Evolutionary conservation across 371 early-diverging fungal genomes (phyloP), one percentile per base, ranked within the genome.

Genomic region (Circinella umbellata): DNA sequence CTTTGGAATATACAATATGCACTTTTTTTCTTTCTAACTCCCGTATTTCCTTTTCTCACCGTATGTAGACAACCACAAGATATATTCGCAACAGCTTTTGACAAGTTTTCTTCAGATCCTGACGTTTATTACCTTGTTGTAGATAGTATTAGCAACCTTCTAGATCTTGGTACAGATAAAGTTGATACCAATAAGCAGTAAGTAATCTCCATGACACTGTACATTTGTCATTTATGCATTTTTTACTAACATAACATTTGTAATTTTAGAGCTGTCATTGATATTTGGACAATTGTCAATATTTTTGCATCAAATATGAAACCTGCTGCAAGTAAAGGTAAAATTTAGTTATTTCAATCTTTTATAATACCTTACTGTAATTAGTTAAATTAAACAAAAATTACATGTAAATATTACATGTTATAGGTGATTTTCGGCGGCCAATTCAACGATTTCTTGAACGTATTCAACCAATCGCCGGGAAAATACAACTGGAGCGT

Each of bases 381-480:
- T 27, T 27, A 27, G 2, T 27, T 27, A 27, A 27, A 27, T 27
- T 27, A 27, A 27, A 27, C 27, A 27, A 27, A 27, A 27, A 27
- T 27, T 27, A 27, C 2, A 27, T 27, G 27, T 27, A 27, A 27
- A 27, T 27, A 27, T 27, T 64, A 64, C 34, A 15, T 15, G 27
- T n/a, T 42, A 13, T 48, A 64, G 51, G 35, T 34, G 51, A 64
- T 18, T 57, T 57, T 9, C 59, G 78, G 66, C 57, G 75, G 64
- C 74, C 74, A 11, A 37, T 82, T 15, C 73, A 76, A 36, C 72
- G 72, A 46, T 82, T 80, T 61, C 63, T 82, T n/a, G 61, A 61
- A 8, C 80, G 83, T 36, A 81, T 82, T 5, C 86, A 87, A 42
- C 85, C 88, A 18, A 88, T 90, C 71, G 82, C 86, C 14, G 89